Evolutionary conservation across 1,284 basidiomycete species (phyloP).

Genomic region (Malassezia pachydermatis): DNA sequence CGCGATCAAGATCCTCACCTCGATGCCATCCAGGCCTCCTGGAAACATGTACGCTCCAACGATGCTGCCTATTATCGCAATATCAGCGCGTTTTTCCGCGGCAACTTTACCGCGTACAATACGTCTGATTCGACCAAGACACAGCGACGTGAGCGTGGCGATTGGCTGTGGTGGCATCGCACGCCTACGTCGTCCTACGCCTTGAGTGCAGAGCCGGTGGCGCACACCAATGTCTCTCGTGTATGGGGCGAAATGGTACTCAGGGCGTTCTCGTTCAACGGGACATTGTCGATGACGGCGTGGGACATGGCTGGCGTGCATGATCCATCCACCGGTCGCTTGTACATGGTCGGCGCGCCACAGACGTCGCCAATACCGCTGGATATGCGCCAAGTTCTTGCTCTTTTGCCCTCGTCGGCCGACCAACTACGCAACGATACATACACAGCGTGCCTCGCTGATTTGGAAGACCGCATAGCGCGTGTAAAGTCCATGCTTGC

Average conservation of each 20-base stretch:
- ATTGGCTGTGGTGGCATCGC: constrained; percentile 3
- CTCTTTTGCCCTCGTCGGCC: constrained; percentile 1
- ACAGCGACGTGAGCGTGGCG: constrained; percentile 4
- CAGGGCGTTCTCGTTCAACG: neutral
- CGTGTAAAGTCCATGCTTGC: constrained; percentile 3
- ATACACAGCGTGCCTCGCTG: constrained; percentile 6
- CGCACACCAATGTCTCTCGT: neutral
- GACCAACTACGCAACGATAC: constrained; percentile 6
- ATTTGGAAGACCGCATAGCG: constrained; percentile 4
- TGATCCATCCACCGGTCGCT: neutral
- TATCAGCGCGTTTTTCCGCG: constrained; percentile 11
- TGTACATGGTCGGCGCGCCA: constrained; percentile 9
- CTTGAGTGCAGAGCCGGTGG: neutral
- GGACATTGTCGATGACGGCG: neutral
- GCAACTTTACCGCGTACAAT: constrained; percentile 1
- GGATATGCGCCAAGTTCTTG: constrained; percentile 8
- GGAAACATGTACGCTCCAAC: neutral
- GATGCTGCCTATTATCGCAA: constrained; percentile 3
- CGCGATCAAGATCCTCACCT: neutral
- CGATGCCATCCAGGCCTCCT: neutral
- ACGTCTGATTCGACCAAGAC: neutral
- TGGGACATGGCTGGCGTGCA: constrained; percentile 7
- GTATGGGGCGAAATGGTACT: constrained; percentile 3
- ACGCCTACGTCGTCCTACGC: too few species aligned
- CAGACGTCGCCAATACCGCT: neutral